Percentiles rank a stretch among this genome's conserved stretches.
phyloP scores from a whole-genome alignment of 179 eudicot genomes.

The Silene coronaria region DNA sequence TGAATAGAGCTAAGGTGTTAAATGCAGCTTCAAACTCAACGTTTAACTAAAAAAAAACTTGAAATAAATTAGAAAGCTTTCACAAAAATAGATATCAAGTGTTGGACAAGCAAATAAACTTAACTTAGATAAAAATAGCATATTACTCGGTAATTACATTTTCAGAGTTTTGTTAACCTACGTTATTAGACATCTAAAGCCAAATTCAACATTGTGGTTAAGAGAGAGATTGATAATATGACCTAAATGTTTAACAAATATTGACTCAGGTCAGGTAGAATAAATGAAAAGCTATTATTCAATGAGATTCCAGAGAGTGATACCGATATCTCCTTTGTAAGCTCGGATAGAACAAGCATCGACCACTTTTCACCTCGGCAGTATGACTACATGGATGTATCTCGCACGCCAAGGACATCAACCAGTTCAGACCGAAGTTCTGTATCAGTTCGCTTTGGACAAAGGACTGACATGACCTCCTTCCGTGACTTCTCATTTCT shows the following conservation, averaged over 20 bases:
- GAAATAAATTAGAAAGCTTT: no score
- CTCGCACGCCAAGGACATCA: slow-evolving; percentile 44
- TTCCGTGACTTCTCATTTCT: slow-evolving; percentile 29
- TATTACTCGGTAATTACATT: background rate
- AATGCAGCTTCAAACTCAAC: background rate
- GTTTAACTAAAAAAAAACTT: no score
- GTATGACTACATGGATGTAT: slow-evolving; percentile 46
- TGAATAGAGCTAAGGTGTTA: background rate
- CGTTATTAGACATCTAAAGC: background rate
- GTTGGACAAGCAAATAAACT: background rate
- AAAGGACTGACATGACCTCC: slow-evolving; percentile 21
- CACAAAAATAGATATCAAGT: background rate
- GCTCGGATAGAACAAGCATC: slow-evolving; percentile 65
- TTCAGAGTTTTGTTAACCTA: slow-evolving; percentile 1
- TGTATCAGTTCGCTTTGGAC: slow-evolving; percentile 32
- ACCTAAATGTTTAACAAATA: slow-evolving; percentile 16
- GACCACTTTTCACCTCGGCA: slow-evolving; percentile 49
- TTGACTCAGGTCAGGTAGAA: slow-evolving; percentile 32
- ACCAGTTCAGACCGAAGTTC: slow-evolving; percentile 54
- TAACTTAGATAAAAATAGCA: background rate
- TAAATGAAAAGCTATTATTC: slow-evolving; percentile 40
- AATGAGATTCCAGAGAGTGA: slow-evolving; percentile 52
- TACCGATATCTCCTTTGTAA: slow-evolving; percentile 76
- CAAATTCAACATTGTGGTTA: slow-evolving; percentile 1
- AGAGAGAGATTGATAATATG: background rate